Base-by-base conservation (phyloP, 2,329 filamentous ascomycete genomes). In the Sphaerulina vaccinii region DNA sequence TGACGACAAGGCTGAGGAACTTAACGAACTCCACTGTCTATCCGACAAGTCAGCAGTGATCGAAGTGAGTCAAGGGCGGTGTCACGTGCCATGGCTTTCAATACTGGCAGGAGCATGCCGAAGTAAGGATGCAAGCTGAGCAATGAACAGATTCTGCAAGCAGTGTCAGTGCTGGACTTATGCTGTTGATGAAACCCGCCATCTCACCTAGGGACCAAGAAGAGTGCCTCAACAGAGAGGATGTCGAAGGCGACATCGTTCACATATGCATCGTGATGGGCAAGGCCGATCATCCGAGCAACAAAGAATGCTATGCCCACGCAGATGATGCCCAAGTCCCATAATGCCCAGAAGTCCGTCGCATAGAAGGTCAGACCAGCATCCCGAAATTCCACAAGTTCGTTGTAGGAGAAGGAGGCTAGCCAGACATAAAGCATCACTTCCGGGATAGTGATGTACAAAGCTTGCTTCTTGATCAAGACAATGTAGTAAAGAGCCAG, bases 61-160 rank as follows among this genome's bases (percentile, higher is more conserved):
- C 23, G 19, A 48, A 5, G 22, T 8, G 38, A 51, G 18, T 19
- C 9, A 23, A 7, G 57, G 56, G 50, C 10, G 5, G 3, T 7
- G 15, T 54, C 56, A 54, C 45, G 48, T 69, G 81, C 87, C 91
- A 96, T 96, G 68, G 92, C 89, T 68, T 93, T 93, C 44, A 96
- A 78, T 58, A 91, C 95, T 0, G 90, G 91, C 54, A 96, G 91
- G 32, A 93, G 71, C 1, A 87, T 93, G 36, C 89, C 91, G 79
- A 93, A 96, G 68, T 95, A 96, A 1, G 89, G 88, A 62, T 90
- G 90, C 58, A 96, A 71, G 66, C 87, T 92, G 57, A 96, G 78
- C 46, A 96, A 80, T 11, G 90, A 95, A 72, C 87, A 95, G 60
- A 95, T 87, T 54, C 88, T 85, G 13, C 36, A 29, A 10, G 18